Evolutionary conservation across 2,329 filamentous ascomycete genomes (phyloP), one percentile per base, ranked within the genome.

Genomic region (Cytospora chrysosperma): DNA sequence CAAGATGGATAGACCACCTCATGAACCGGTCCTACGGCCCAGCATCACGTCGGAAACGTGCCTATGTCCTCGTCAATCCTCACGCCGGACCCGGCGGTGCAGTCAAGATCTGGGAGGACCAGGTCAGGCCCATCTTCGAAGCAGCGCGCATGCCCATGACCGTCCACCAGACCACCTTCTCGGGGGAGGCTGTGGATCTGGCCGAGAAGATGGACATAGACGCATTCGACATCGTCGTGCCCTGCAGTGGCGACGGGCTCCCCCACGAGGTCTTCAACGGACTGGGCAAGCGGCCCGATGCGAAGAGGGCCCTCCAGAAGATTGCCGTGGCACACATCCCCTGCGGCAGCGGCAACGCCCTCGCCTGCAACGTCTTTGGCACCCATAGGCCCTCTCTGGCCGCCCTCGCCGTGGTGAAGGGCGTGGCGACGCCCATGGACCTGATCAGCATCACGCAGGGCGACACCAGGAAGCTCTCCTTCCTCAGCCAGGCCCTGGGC

Each of bases 261-360:
- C 89, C 92, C 0, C 90, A 97, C 73, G 95, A 99, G 76, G 90
- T 97, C 10, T 97, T 97, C 80, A 98, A 99, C 73, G 95, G 95
- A 0, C 78, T 99, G 34, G 93, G 86, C 17, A 89, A 87, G 75
- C 88, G 92, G 47, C 73, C 82, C 5, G 91, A 97, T 75, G 93
- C 93, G 24, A 80, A 82, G 34, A 83, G 83, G 61, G 95, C 94
- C 0, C 78, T 99, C 65, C 78, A 82, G 26, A 90, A 88, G 70
- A 78, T 98, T 17, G 91, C 95, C 0, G 87, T 99, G 2, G 89
- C 88, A 26, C 92, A 97, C 72, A 82, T 99, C 40, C 95, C 95
- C 1, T 96, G 93, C 72, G 95, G 95, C 17, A 95, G 91, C 56
- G 95, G 95, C 7, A 99, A 99, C 75, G 95, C 92, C 26, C 90